These are phyloP conservation scores for Populus hybrid DNA, from an alignment of 441 rosid genomes.

Conservation along the genomic window DNA sequence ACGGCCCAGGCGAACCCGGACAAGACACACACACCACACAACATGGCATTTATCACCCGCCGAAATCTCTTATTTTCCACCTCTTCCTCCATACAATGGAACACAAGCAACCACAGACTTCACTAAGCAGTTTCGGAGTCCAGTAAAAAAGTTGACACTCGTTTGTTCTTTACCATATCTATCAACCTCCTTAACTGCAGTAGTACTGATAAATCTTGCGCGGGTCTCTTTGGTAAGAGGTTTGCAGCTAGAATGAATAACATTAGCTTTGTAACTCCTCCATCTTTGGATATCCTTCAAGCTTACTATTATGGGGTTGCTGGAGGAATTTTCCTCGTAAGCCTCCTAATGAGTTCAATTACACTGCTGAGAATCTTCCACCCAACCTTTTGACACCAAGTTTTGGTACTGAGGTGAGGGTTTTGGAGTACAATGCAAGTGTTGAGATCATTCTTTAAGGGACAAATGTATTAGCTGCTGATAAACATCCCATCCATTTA, in stretches of 20 bases:
- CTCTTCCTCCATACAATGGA: slow-evolving; percentile 20
- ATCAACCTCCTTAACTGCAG: slow-evolving; percentile 10
- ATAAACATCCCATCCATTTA: too few species aligned
- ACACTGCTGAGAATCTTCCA: slow-evolving; percentile 25
- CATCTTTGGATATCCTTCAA: slow-evolving; percentile 17
- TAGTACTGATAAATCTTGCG: slow-evolving; percentile 18
- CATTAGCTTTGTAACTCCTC: slow-evolving; percentile 19
- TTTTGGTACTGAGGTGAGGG: too few species aligned
- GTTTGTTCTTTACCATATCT: slow-evolving; percentile 24
- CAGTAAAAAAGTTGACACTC: slow-evolving; percentile 17
- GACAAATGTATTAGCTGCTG: too few species aligned
- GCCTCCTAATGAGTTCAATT: slow-evolving; percentile 31
- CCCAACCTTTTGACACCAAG: too few species aligned
- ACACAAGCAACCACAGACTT: slow-evolving; percentile 24
- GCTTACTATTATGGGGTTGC: slow-evolving; percentile 21
- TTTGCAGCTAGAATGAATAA: slow-evolving; percentile 28
- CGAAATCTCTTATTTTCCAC: slow-evolving; percentile 18
- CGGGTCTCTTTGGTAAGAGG: slow-evolving; percentile 17
- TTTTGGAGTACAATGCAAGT: too few species aligned
- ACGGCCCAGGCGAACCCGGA: too few species aligned
- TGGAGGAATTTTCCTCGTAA: slow-evolving; percentile 36
- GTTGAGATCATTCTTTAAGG: too few species aligned
- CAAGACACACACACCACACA: neutral
- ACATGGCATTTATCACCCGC: slow-evolving; percentile 5
- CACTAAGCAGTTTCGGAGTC: slow-evolving; percentile 24